Conservation (phyloP, 1,284 basidiomycete genomes). For the Pseudozyma thailandica region DNA sequence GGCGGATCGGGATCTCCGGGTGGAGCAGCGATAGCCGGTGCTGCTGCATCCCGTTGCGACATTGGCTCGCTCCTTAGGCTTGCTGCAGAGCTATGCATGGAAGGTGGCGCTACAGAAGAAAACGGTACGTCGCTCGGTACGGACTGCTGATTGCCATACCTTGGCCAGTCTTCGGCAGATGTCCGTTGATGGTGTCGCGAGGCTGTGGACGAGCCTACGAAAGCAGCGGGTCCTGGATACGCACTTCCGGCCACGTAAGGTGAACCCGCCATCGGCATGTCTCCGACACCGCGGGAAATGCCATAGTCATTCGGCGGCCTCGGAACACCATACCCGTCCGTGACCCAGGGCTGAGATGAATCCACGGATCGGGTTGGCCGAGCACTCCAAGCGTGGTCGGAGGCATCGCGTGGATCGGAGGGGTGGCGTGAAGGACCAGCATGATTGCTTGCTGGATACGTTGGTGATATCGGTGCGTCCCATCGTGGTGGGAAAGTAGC, state of each 20-base stretch:
- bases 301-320: constrained; percentile 5
- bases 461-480: constrained; percentile 6
- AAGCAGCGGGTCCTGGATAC: background rate
- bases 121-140: background rate
- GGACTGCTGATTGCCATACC: constrained; percentile 6
- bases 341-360: constrained; percentile 3
- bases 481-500: background rate
- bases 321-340: background rate
- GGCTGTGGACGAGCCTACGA: background rate
- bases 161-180: constrained; percentile 28
- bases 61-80: too few relatives aligned
- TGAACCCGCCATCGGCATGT: constrained; percentile 4
- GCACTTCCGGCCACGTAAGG: background rate
- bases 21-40: background rate
- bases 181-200: constrained; percentile 2
- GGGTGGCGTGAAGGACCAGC: constrained; percentile 29
- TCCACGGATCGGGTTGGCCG: constrained; percentile 5
- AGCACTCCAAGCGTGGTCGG: constrained; percentile 13
- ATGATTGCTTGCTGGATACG: constrained; percentile 2
- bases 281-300: background rate
- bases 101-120: background rate
- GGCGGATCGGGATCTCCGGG: constrained; percentile 33
- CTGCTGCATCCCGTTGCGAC: too few relatives aligned
- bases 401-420: constrained; percentile 8
- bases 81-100: background rate